phyloP scores from a whole-genome alignment of 2,329 filamentous ascomycete genomes.

The Sodiomyces alkalinus region DNA sequence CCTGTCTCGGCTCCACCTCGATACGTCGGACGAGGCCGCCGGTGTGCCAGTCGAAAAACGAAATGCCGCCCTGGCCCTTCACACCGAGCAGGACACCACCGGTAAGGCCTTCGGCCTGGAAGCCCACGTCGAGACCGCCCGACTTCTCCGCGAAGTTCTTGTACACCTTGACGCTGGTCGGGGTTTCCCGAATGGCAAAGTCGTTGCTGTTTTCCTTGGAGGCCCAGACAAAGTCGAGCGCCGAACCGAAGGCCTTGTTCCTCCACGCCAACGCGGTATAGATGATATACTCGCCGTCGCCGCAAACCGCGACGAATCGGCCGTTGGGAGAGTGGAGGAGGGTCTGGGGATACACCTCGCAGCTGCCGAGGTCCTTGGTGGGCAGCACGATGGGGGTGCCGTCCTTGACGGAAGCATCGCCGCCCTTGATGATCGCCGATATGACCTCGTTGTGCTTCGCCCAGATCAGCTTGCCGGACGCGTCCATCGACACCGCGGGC shows the following conservation, averaged over 20 bases:
- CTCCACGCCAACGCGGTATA: conserved; percentile 93
- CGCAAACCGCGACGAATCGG: conserved; percentile 65
- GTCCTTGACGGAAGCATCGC: conserved; percentile 70
- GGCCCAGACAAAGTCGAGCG: conserved; percentile 92
- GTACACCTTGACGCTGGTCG: conserved; percentile 91
- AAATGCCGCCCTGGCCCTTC: conserved; percentile 85
- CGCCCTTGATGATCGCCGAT: conserved; percentile 87
- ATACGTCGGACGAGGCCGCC: conserved; percentile 83
- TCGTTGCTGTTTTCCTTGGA: conserved; percentile 97
- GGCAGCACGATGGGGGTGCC: conserved; percentile 73
- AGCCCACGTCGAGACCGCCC: conserved; percentile 82
- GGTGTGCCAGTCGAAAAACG: conserved; percentile 91
- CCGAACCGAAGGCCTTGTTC: conserved; percentile 94
- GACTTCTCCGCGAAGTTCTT: conserved; percentile 92
- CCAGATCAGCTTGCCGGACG: conserved; percentile 91
- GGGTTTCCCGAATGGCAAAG: conserved; percentile 89
- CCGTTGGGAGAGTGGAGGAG: conserved; percentile 93
- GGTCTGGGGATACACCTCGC: conserved; percentile 92
- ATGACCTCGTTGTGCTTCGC: conserved; percentile 90
- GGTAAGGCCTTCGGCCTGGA: conserved; percentile 81
- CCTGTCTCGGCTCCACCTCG: conserved; percentile 53
- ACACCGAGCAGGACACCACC: conserved; percentile 87
- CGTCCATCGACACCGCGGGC: conserved; percentile 94
- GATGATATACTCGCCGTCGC: conserved; percentile 97
- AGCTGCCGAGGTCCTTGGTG: conserved; percentile 88